phyloP scores from a whole-genome alignment of 495 filamentous ascomycete genomes.

The Hypoxylon subgilvum region DNA sequence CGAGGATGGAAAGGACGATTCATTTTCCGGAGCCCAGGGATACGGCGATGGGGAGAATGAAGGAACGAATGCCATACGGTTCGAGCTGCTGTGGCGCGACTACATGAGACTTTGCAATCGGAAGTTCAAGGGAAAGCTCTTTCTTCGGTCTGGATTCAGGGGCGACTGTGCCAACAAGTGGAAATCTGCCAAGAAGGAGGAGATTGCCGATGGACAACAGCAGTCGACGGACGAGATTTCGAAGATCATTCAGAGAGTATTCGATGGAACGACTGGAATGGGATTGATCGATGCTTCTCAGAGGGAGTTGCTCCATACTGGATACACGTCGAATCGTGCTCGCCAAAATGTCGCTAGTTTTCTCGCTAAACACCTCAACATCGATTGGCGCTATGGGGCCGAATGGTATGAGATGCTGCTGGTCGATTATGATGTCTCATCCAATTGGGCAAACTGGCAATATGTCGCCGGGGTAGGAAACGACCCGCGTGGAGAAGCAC shows the following conservation, averaged over 20 bases:
- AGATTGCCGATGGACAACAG: conserved; percentile 36
- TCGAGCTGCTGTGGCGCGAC: conserved; percentile 76
- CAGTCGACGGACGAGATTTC: conserved; percentile 43
- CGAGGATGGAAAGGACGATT: conserved; percentile 61
- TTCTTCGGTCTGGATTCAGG: conserved; percentile 65
- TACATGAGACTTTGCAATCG: conserved; percentile 73
- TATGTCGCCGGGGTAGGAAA: conserved; percentile 77
- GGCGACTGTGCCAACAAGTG: conserved; percentile 49
- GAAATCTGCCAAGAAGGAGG: conserved; percentile 44
- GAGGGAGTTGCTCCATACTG: conserved; percentile 71
- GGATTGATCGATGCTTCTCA: conserved; percentile 74
- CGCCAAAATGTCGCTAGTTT: conserved; percentile 75
- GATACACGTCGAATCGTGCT: conserved; percentile 73
- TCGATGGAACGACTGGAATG: conserved; percentile 68
- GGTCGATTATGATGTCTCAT: conserved; percentile 72
- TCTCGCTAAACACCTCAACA: conserved; percentile 70
- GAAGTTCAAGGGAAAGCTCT: conserved; percentile 67
- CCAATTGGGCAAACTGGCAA: conserved; percentile 81
- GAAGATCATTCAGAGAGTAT: conserved; percentile 56
- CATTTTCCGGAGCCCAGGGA: conserved; percentile 45
- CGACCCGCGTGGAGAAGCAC: conserved; percentile 66
- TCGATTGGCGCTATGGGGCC: conserved; percentile 78
- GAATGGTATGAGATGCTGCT: conserved; percentile 78
- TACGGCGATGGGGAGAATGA: conserved; percentile 70
- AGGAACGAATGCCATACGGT: conserved; percentile 69